Percentiles rank a stretch among this genome's conserved stretches.
Evolutionary conservation across 768 basidiomycete genomes (phyloP).

Genomic region (Leucogyrophana mollusca): DNA sequence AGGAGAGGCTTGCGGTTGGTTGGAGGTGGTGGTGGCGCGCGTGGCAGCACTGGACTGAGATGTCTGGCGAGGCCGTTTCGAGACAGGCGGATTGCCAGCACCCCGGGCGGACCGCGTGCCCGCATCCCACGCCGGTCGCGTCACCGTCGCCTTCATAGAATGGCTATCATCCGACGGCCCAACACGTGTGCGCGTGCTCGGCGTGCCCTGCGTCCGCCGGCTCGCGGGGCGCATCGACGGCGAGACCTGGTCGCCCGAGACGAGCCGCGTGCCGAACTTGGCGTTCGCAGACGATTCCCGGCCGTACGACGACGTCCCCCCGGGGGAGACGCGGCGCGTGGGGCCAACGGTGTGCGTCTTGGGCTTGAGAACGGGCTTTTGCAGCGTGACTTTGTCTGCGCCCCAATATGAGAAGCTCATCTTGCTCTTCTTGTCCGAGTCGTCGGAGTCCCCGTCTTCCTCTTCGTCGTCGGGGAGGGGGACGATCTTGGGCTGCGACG

Average conservation of each 20-base stretch:
- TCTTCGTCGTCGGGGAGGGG: slow-evolving; percentile 64
- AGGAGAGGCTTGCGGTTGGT: slow-evolving; percentile 55
- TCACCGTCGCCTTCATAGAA: slow-evolving; percentile 70
- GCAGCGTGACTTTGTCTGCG: slow-evolving; percentile 86
- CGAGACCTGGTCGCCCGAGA: slow-evolving; percentile 55
- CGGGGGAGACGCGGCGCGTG: slow-evolving; percentile 36
- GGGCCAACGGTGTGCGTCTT: slow-evolving; percentile 33
- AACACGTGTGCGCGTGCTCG: slow-evolving; percentile 41
- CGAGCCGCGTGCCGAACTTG: slow-evolving; percentile 85
- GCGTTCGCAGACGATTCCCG: slow-evolving; percentile 87
- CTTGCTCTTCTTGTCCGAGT: slow-evolving; percentile 87
- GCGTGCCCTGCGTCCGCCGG: slow-evolving; percentile 51
- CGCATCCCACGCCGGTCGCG: slow-evolving; percentile 71
- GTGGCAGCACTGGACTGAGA: slow-evolving; percentile 72
- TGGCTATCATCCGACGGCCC: slow-evolving; percentile 59
- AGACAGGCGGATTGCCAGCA: slow-evolving; percentile 28
- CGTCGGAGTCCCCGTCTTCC: slow-evolving; percentile 66
- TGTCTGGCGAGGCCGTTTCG: slow-evolving; percentile 67
- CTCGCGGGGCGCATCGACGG: slow-evolving; percentile 55
- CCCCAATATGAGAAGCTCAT: slow-evolving; percentile 96
- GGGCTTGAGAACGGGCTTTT: slow-evolving; percentile 67
- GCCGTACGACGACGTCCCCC: slow-evolving; percentile 58
- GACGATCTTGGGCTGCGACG: slow-evolving; percentile 63
- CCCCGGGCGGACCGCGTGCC: slow-evolving; percentile 48
- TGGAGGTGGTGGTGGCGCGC: slow-evolving; percentile 32